Evolutionary conservation across 2,329 filamentous ascomycete genomes (phyloP), one percentile per base, ranked within the genome.

Genomic region (Sporothrix phasma): DNA sequence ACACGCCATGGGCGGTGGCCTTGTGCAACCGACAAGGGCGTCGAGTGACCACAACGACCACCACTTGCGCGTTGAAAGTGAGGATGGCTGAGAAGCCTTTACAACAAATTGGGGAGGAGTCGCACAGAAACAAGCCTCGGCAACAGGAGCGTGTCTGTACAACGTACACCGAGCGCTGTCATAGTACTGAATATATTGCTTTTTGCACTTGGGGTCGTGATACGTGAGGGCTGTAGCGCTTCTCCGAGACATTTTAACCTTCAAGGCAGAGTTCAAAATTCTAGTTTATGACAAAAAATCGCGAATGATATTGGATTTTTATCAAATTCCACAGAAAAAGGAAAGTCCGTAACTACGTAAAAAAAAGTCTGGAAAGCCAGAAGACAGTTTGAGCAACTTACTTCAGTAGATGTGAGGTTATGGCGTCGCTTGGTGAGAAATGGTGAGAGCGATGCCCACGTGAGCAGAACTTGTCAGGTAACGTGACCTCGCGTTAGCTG

Each of bases 401-500:
- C 24, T 47, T 5, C 13, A 24, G 47, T 37, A 15, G 31, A 24
- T 39, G 49, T 8, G n/a, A 56, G 51, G 51, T 56, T 39, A 19
- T n/a, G n/a, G n/a, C n/a, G 19, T 15, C 22, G 31, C 17, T 22
- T 24, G 31, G 19, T n/a, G 11, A 19, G 34, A 39, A 31, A 24
- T 1, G 5, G 10, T 31, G 31, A 56, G 31, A 24, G 51, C 39
- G 39, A 43, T n/a, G 37, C 47, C 39, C 61, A 63, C 51, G 61
- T 49, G 49, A 60, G 29, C 46, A 10, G 10, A 17, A 4, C 47
- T 39, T 4, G 3, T 7, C 7, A 13, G 43, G 17, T 51, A 47
- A 64, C 62, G 62, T 64, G 62, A 64, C 53, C n/a, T 19, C 62
- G 62, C 62, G 62, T 51, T 26, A 7, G 24, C n/a, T 39, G 51